Percentiles rank a stretch among this genome's conserved stretches.
phyloP scores from a whole-genome alignment of 2,329 filamentous ascomycete species.

The Pseudocercospora cruenta region DNA sequence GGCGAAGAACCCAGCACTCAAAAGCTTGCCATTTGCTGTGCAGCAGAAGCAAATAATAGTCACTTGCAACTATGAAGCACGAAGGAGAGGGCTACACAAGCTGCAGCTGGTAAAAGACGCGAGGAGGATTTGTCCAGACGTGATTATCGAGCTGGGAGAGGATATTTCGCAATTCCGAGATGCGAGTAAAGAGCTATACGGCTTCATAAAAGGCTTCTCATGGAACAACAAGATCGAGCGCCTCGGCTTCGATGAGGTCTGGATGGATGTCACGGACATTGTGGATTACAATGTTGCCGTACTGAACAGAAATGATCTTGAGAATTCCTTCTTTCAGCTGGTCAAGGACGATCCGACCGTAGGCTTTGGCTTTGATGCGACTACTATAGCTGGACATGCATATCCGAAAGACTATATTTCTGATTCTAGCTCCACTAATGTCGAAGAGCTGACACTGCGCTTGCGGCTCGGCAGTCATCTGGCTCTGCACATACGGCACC shows the following conservation, averaged over 20 bases:
- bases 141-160: slow-evolving; percentile 84
- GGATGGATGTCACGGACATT: slow-evolving; percentile 82
- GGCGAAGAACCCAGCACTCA: slow-evolving; percentile 74
- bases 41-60: slow-evolving; percentile 89
- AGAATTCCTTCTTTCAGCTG: slow-evolving; percentile 78
- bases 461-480: slow-evolving; percentile 81
- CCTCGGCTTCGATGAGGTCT: slow-evolving; percentile 86
- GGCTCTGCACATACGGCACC: slow-evolving; percentile 71
- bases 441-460: slow-evolving; percentile 50
- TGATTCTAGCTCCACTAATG: slow-evolving; percentile 5
- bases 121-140: slow-evolving; percentile 75
- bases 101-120: slow-evolving; percentile 85
- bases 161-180: slow-evolving; percentile 84
- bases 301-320: slow-evolving; percentile 67
- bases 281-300: slow-evolving; percentile 77
- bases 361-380: slow-evolving; percentile 82
- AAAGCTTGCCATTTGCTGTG: slow-evolving; percentile 74
- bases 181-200: slow-evolving; percentile 78
- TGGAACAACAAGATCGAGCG: slow-evolving; percentile 81
- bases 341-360: slow-evolving; percentile 71
- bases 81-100: slow-evolving; percentile 71
- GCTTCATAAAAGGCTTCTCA: slow-evolving; percentile 70
- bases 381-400: slow-evolving; percentile 65
- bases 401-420: slow-evolving; percentile 48
- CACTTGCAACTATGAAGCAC: slow-evolving; percentile 92